Percentiles rank a stretch among this genome's conserved stretches.
Evolutionary conservation across 768 basidiomycete species (phyloP).

Genomic region (Naganishia onofrii): DNA sequence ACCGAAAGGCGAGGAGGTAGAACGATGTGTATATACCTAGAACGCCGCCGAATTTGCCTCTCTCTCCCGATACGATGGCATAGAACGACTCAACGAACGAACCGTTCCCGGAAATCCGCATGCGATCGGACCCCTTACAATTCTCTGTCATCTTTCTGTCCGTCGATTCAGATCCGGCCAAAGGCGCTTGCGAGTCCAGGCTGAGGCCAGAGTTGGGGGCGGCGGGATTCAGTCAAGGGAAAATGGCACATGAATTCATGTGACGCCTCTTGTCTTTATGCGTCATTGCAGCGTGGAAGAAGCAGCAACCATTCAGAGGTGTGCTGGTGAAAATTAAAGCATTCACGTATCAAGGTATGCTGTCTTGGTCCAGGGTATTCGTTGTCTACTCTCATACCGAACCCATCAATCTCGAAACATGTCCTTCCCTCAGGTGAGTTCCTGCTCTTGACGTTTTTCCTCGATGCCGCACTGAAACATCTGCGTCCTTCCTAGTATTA

Average conservation of each 20-base stretch:
- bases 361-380: too few species aligned
- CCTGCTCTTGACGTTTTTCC: not conserved
- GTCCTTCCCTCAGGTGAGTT: conserved; percentile 28
- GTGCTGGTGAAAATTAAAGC: too few species aligned
- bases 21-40: not conserved
- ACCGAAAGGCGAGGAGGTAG: not conserved
- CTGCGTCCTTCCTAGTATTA: conserved; percentile 24
- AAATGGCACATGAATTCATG: not conserved
- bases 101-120: not conserved
- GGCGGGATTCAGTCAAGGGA: too few species aligned
- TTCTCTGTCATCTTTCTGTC: not conserved
- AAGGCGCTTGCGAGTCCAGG: not conserved
- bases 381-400: not conserved
- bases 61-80: not conserved
- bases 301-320: not conserved
- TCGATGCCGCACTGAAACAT: not conserved
- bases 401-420: not conserved
- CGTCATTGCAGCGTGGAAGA: not conserved
- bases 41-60: conserved; percentile 1
- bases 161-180: too few species aligned
- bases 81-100: not conserved
- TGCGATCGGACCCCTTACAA: not conserved
- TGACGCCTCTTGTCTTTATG: conserved; percentile 1
- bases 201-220: not conserved
- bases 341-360: too few species aligned